Conservation (phyloP, 2,329 filamentous ascomycete species). For the Colletotrichum filicis region DNA sequence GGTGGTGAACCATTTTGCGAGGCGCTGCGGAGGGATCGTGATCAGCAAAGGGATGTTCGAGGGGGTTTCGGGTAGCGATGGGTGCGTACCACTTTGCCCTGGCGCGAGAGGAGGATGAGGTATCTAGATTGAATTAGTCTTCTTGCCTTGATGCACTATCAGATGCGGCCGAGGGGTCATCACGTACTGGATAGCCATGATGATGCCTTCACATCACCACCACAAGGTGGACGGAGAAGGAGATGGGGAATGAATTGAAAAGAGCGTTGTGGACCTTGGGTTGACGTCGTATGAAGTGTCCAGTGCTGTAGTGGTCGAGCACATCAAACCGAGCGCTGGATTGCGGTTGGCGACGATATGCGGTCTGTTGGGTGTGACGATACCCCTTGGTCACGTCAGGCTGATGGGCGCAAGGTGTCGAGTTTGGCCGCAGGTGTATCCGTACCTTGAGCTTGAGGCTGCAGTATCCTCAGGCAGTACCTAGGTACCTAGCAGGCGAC, state of each 20-base stretch:
- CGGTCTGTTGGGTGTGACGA: conserved; percentile 9
- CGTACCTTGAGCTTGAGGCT: neutral
- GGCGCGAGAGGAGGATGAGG: conserved; percentile 94
- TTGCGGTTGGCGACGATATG: conserved; percentile 40
- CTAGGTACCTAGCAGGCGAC: neutral
- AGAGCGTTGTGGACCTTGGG: conserved; percentile 24
- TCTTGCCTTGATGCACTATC: conserved; percentile 10
- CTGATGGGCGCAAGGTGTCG: conserved; percentile 26
- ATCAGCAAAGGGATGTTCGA: neutral
- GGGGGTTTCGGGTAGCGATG: neutral
- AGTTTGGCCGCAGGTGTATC: conserved; percentile 13
- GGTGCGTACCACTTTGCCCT: conserved; percentile 95
- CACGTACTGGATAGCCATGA: conserved; percentile 58
- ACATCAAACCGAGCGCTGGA: conserved; percentile 23
- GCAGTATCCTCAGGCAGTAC: conserved; percentile 26
- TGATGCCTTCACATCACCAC: conserved; percentile 38
- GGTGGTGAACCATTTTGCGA: conserved; percentile 99
- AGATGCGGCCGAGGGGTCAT: neutral
- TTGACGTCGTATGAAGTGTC: conserved; percentile 10
- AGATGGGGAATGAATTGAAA: conserved; percentile 27
- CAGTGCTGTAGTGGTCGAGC: neutral
- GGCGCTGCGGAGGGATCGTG: conserved; percentile 70
- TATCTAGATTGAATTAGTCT: conserved; percentile 70
- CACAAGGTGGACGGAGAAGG: conserved; percentile 22
- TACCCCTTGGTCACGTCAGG: conserved; percentile 24